Evolutionary conservation across 139 green algal species (phyloP).

Genomic region (Chlamydomonas sphaeroides): DNA sequence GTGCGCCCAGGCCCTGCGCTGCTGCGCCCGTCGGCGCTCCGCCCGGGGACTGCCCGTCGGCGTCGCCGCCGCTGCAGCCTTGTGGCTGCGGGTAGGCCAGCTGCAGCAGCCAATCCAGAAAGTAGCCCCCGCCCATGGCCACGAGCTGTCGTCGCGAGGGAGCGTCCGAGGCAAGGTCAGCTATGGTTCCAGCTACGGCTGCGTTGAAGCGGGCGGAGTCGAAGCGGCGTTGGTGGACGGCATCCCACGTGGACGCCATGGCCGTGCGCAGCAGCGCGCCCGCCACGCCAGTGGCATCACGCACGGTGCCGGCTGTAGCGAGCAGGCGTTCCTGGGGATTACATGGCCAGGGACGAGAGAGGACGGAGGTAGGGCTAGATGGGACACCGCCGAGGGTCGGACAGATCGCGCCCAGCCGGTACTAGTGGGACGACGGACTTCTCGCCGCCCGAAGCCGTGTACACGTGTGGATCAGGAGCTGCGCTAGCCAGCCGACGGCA

Average conservation of each 20-base stretch:
- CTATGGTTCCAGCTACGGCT: neutral
- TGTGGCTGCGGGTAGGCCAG: conserved; percentile 13
- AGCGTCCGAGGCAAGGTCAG: neutral
- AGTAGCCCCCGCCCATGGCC: conserved; percentile 43
- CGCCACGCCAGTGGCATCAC: neutral
- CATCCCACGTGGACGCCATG: neutral
- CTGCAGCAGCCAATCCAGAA: conserved; percentile 65
- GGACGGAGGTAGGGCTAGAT: no score
- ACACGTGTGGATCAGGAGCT: no score
- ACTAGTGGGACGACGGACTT: no score
- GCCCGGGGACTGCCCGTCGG: no score
- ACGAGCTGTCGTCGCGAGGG: conserved; percentile 23
- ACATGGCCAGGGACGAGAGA: no score
- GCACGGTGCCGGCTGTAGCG: neutral
- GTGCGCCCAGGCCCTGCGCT: no score
- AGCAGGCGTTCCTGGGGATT: neutral
- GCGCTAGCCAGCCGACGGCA: no score
- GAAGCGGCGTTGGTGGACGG: neutral
- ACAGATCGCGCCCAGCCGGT: no score
- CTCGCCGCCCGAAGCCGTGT: no score
- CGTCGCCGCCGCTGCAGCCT: no score
- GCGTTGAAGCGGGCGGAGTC: neutral
- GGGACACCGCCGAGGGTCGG: no score
- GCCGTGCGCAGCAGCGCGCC: conserved; percentile 11
- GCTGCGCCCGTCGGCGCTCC: no score